phyloP scores from a whole-genome alignment of 75 land plant genomes.

The Pinus albicaulis region DNA sequence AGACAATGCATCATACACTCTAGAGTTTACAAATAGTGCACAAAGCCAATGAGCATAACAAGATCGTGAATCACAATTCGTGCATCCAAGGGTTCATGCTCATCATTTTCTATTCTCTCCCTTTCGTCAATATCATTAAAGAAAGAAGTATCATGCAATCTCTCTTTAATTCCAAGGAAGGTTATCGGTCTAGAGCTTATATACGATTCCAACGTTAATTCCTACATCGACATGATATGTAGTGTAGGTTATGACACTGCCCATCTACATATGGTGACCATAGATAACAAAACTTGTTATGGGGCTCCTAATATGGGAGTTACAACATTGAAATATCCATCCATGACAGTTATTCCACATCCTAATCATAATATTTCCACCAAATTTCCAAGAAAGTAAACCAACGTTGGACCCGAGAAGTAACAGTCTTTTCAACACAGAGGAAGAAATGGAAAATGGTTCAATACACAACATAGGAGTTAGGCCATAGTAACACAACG shows the following conservation, averaged over 20 bases:
- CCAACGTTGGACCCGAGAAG: constrained; percentile 57
- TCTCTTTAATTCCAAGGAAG: constrained; percentile 11
- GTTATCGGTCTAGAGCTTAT: constrained; percentile 15
- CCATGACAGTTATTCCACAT: constrained; percentile 23
- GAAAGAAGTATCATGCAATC: too few species aligned
- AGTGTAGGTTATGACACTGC: constrained; percentile 29
- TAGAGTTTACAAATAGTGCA: too few species aligned
- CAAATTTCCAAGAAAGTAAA: constrained; percentile 28
- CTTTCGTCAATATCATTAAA: too few species aligned
- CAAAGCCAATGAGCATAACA: too few species aligned
- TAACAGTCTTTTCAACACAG: too few species aligned
- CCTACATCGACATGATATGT: constrained; percentile 24
- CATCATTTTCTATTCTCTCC: too few species aligned
- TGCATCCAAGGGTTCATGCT: too few species aligned
- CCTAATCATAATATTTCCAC: not conserved
- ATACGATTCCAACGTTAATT: constrained; percentile 6
- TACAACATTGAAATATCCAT: constrained; percentile 55
- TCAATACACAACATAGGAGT: too few species aligned
- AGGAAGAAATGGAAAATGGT: too few species aligned
- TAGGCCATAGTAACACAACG: too few species aligned
- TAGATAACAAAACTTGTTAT: constrained; percentile 20
- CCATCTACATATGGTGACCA: constrained; percentile 22
- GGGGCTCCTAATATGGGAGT: constrained; percentile 3
- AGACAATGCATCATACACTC: too few species aligned
- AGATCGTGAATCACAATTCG: too few species aligned